Conservation (phyloP, 2,329 filamentous ascomycete genomes). For the Cladosporium sp. region DNA sequence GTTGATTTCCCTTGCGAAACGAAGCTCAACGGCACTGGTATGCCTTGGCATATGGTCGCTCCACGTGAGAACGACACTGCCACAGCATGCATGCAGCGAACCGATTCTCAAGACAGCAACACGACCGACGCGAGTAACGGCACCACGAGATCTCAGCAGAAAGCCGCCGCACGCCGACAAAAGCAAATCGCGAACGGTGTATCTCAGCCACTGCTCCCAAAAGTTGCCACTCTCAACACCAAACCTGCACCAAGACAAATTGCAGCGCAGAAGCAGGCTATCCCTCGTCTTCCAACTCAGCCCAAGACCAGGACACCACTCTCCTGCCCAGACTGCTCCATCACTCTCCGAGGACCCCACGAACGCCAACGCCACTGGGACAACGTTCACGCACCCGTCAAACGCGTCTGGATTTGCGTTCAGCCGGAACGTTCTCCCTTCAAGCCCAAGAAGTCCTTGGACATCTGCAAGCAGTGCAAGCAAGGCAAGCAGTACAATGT, state of each 20-base stretch:
- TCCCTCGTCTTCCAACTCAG: conserved; percentile 55
- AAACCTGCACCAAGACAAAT: conserved; percentile 8
- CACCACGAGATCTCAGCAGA: conserved; percentile 7
- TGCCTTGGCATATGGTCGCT: conserved; percentile 10
- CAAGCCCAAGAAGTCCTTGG: conserved; percentile 57
- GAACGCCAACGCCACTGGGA: conserved; percentile 56
- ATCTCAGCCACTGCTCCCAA: conserved; percentile 5
- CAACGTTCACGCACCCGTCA: conserved; percentile 60
- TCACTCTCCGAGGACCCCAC: conserved; percentile 82
- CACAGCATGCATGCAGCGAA: conserved; percentile 19
- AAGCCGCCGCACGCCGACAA: conserved; percentile 24
- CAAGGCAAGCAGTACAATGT: conserved; percentile 76
- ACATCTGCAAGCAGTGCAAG: conserved; percentile 78
- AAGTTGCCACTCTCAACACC: conserved; percentile 33
- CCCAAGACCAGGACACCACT: conserved; percentile 58
- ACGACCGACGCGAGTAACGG: conserved; percentile 14
- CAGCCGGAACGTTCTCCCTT: conserved; percentile 43
- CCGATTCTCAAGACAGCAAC: conserved; percentile 20
- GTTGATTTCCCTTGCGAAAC: not conserved
- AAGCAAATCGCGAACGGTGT: conserved; percentile 29
- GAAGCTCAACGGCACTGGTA: conserved; percentile 15
- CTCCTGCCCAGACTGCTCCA: conserved; percentile 66
- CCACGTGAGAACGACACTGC: not conserved
- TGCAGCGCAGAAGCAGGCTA: conserved; percentile 20
- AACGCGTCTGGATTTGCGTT: conserved; percentile 61